Base-by-base conservation (phyloP, 129 eudicot species). In the Centrapalus pauciflorus region DNA sequence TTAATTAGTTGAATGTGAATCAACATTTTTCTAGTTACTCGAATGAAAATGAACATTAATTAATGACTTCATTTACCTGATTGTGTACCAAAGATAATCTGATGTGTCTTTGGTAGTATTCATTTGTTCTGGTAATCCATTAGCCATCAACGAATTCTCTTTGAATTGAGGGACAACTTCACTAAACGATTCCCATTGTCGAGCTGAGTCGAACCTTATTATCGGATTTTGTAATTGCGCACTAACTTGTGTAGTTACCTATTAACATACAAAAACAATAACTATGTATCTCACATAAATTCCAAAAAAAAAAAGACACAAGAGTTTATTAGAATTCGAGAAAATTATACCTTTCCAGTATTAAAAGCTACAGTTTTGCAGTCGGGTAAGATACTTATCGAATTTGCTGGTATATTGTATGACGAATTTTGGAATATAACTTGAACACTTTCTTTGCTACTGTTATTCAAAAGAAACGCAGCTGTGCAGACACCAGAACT, bases 71-170 rank as follows among this genome's bases (percentile, higher is more conserved):
- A 50, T 1, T 66, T 83, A 93, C 98, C 95, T 77, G 21, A 67
- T 28, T 52, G 88, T 86, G 90, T 93, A 89, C 98, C 98, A 93
- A 23, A 93, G 85, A 74, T 93, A 93, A 82, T 93, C 98, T 4
- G 98, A 70, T 50, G 43, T 29, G 77, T 93, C 98, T 83, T 93
- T 93, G 7, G 98, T 88, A n/a, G 89, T 73, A 59, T 77, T 84
- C 74, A 76, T 78, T 10, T 93, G 98, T 58, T 93, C 96, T 69
- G 86, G 69, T 82, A 93, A 76, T 34, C 40, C 43, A 55, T 84
- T 30, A 0, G 93, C 79, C 54, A 70, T 80, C 43, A 85, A 16
- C 7, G 79, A 40, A 52, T 92, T 73, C 8, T 80, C 61, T 1
- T 70, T 72, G 70, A 76, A 83, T 34, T 40, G 67, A 13, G 92